These are phyloP conservation scores for Glutinoglossum americanum DNA, from an alignment of 495 filamentous ascomycete genomes.

Conservation along the genomic window DNA sequence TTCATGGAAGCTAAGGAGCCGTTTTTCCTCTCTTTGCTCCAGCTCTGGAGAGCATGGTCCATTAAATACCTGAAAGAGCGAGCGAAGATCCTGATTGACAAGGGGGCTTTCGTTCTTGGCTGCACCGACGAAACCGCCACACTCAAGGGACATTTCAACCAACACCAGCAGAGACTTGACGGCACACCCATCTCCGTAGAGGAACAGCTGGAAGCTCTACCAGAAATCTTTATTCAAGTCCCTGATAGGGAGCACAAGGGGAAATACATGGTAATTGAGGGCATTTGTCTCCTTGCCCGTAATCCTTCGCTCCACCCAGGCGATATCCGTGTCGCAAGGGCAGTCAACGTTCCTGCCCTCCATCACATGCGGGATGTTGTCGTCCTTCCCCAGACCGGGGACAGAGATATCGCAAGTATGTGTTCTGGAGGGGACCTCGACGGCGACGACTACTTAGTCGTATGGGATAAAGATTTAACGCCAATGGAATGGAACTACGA, in stretches of 20 bases:
- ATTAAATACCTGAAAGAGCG: slow-evolving; percentile 81
- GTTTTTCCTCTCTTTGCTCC: slow-evolving; percentile 54
- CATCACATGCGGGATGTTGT: slow-evolving; percentile 64
- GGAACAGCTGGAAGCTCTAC: slow-evolving; percentile 27
- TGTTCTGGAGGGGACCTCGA: slow-evolving; percentile 92
- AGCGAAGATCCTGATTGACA: slow-evolving; percentile 57
- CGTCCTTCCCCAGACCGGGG: slow-evolving; percentile 66
- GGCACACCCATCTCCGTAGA: slow-evolving; percentile 4
- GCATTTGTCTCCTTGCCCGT: slow-evolving; percentile 63
- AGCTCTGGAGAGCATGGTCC: slow-evolving; percentile 64
- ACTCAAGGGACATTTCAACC: slow-evolving; percentile 43
- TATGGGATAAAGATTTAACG: slow-evolving; percentile 69
- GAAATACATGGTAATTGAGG: slow-evolving; percentile 44
- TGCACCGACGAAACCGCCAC: slow-evolving; percentile 66
- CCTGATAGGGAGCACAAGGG: slow-evolving; percentile 26
- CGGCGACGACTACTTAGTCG: slow-evolving; percentile 85
- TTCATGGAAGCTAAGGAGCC: slow-evolving; percentile 63
- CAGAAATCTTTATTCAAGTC: slow-evolving; percentile 80
- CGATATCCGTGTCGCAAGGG: slow-evolving; percentile 71
- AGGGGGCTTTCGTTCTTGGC: slow-evolving; percentile 77
- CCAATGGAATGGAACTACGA: slow-evolving; percentile 43
- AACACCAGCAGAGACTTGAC: slow-evolving; percentile 24
- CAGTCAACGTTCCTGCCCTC: slow-evolving; percentile 53
- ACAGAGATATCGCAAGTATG: slow-evolving; percentile 75
- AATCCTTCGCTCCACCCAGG: slow-evolving; percentile 93